Percentiles rank a stretch among this genome's conserved stretches.
These are phyloP conservation scores for Yarrowia porcina DNA, from an alignment of 805 yeast species.

Conservation along the genomic window DNA sequence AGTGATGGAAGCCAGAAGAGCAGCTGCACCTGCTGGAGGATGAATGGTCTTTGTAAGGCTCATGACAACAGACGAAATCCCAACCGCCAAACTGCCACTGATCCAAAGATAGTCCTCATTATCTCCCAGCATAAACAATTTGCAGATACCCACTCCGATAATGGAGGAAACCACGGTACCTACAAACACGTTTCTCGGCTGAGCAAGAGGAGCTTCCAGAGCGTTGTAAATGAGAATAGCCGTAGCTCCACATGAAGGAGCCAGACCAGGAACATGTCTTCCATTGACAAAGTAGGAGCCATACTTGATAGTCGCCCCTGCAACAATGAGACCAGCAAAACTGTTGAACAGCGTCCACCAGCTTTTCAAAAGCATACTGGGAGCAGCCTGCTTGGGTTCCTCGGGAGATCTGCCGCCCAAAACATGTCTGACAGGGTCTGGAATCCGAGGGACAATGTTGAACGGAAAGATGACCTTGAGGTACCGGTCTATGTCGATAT, in stretches of 20 bases:
- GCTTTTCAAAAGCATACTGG: slow-evolving; percentile 1
- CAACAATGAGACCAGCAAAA: slow-evolving; percentile 35
- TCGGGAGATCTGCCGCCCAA: background rate
- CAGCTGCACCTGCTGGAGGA: slow-evolving; percentile 73
- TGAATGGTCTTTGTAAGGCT: slow-evolving; percentile 54
- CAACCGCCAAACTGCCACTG: slow-evolving; percentile 57
- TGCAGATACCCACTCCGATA: slow-evolving; percentile 53
- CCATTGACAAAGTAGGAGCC: slow-evolving; percentile 32
- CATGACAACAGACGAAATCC: slow-evolving; percentile 53
- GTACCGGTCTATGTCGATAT: background rate
- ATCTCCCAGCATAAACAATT: slow-evolving; percentile 49
- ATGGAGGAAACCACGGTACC: slow-evolving; percentile 56
- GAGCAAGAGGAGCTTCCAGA: slow-evolving; percentile 56
- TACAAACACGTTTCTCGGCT: slow-evolving; percentile 56
- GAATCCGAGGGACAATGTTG: background rate
- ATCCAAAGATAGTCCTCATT: slow-evolving; percentile 53
- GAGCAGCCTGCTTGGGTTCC: background rate
- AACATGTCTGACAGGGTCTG: slow-evolving; percentile 10
- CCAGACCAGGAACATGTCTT: slow-evolving; percentile 32
- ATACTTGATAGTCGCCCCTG: slow-evolving; percentile 32
- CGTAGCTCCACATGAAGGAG: slow-evolving; percentile 52
- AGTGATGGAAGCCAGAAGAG: slow-evolving; percentile 54
- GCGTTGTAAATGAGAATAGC: slow-evolving; percentile 59
- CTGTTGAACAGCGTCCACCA: slow-evolving; percentile 29
- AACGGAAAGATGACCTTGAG: slow-evolving; percentile 10